Conservation (phyloP, 495 filamentous ascomycete genomes). For the Platismatia glauca region DNA sequence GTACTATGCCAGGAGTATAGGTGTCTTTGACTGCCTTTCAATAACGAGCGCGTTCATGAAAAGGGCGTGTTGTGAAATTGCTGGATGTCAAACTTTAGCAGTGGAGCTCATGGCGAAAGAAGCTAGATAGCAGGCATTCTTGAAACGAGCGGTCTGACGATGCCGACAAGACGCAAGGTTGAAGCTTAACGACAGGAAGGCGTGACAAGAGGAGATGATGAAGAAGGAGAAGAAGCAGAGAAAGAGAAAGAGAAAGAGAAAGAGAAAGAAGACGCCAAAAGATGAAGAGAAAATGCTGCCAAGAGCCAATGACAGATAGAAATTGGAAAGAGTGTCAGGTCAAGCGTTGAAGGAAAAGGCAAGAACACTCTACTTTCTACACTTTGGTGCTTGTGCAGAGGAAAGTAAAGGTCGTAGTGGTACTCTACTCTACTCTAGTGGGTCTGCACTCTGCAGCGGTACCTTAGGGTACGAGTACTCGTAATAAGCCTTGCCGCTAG, state of each 20-base stretch:
- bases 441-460: no score
- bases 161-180: not conserved
- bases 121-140: not conserved
- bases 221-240: conserved; percentile 1
- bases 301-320: not conserved
- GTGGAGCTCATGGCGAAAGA: not conserved
- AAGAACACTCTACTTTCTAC: not conserved
- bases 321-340: not conserved
- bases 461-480: no score
- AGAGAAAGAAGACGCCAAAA: not conserved
- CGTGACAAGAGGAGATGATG: not conserved
- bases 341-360: not conserved
- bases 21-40: not conserved
- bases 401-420: no score
- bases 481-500: no score
- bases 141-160: conserved; percentile 7
- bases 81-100: not conserved
- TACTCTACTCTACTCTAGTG: no score
- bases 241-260: not conserved
- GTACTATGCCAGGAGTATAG: not conserved
- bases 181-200: conserved; percentile 11
- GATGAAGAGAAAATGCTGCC: not conserved
- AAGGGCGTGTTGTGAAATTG: not conserved
- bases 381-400: no score
- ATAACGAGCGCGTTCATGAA: conserved; percentile 7